These are phyloP conservation scores for Trichoderma asperelloides DNA, from an alignment of 495 filamentous ascomycete species.

Conservation along the genomic window DNA sequence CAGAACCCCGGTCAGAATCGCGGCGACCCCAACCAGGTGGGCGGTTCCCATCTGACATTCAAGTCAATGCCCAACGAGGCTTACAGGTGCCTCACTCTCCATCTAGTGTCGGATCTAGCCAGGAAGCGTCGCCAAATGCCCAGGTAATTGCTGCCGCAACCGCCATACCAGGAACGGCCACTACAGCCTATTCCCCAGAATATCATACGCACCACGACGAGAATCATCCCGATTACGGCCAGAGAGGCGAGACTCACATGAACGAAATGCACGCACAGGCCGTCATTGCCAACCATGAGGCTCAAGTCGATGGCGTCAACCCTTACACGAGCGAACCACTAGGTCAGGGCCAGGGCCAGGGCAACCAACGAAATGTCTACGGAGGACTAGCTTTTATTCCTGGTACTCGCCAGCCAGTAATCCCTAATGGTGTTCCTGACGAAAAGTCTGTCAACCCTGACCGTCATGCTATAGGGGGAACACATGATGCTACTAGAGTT, in stretches of 20 bases:
- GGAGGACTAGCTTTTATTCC: not conserved
- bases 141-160: conserved; percentile 47
- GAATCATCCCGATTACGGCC: conserved; percentile 17
- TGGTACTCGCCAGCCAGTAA: not conserved
- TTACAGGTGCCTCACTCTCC: conserved; percentile 67
- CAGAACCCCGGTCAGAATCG: conserved; percentile 38
- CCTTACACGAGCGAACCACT: conserved; percentile 30
- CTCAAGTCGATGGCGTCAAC: conserved; percentile 36
- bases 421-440: not conserved
- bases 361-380: not conserved
- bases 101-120: conserved; percentile 64
- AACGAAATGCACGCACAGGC: conserved; percentile 29
- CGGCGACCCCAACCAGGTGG: conserved; percentile 74
- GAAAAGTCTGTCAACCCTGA: not conserved
- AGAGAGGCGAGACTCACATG: conserved; percentile 23
- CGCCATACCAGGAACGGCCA: conserved; percentile 35
- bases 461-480: not conserved
- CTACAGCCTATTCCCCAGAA: conserved; percentile 27
- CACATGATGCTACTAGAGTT: not conserved
- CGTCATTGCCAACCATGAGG: conserved; percentile 27
- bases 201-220: conserved; percentile 3
- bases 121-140: conserved; percentile 31
- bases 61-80: conserved; percentile 60
- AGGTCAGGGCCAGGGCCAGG: not conserved
- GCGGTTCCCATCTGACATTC: conserved; percentile 80